Conservation (phyloP, 164 flowering plant genomes). For the Buxus sempervirens region DNA sequence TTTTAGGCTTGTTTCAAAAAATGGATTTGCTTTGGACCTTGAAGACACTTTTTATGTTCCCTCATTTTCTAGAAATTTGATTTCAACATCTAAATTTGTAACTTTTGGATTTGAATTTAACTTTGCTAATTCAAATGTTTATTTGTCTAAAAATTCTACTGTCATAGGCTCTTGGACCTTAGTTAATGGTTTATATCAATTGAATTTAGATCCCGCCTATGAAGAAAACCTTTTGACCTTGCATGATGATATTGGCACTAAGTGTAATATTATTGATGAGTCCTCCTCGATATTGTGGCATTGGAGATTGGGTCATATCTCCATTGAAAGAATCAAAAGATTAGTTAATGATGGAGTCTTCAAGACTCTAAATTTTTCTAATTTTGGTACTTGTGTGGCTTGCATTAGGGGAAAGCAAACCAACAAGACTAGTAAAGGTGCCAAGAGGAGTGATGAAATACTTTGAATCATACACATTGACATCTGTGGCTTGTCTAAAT, state of each 20-base stretch:
- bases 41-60: no score
- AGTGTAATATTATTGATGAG: neutral
- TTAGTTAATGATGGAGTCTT: neutral
- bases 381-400: slow-evolving; percentile 2
- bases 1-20: no score
- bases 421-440: slow-evolving; percentile 3
- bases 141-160: no score
- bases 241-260: neutral
- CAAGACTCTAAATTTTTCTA: neutral
- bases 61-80: no score
- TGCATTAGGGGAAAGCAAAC: neutral
- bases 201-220: neutral
- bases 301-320: neutral
- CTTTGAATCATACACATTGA: no score
- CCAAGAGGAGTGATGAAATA: neutral
- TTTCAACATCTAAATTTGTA: no score
- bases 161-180: no score
- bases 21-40: no score
- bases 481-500: no score
- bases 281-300: neutral
- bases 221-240: neutral
- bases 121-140: no score
- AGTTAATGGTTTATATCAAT: no score
- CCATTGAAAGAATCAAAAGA: neutral
- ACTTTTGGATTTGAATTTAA: no score